These are phyloP conservation scores for Eremothecium coryli DNA, from an alignment of 1,139 yeast genomes.

Conservation along the genomic window DNA sequence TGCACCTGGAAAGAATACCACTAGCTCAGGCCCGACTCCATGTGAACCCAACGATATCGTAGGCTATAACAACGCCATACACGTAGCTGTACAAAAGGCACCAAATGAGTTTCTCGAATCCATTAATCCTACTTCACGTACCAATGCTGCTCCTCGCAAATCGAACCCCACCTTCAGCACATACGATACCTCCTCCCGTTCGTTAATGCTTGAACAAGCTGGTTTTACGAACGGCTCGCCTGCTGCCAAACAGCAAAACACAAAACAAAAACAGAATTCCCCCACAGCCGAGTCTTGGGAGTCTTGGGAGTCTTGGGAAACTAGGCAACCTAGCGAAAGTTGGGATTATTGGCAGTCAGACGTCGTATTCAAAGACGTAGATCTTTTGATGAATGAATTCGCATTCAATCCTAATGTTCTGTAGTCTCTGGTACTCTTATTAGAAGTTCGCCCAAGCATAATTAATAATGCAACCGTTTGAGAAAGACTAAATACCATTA, in stretches of 20 bases:
- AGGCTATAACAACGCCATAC: neutral
- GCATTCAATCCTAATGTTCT: slow-evolving; percentile 54
- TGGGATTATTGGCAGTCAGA: slow-evolving; percentile 53
- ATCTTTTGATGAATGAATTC: slow-evolving; percentile 85
- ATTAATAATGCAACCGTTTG: too few species aligned
- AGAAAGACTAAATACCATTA: too few species aligned
- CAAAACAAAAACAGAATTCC: neutral
- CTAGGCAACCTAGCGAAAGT: slow-evolving; percentile 28
- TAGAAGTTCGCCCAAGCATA: too few species aligned
- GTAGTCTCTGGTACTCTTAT: neutral
- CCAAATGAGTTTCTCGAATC: neutral
- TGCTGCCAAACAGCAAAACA: neutral
- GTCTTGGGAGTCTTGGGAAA: slow-evolving; percentile 40
- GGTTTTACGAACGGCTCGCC: neutral
- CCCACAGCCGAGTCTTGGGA: slow-evolving; percentile 16
- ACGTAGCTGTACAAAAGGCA: neutral
- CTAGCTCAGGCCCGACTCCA: neutral
- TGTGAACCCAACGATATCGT: neutral
- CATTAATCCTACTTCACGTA: neutral
- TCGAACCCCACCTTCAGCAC: neutral
- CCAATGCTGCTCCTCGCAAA: neutral
- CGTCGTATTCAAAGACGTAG: slow-evolving; percentile 81
- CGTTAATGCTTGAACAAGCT: slow-evolving; percentile 1
- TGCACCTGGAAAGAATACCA: neutral
- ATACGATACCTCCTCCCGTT: neutral